These are phyloP conservation scores for Mesembryanthemum crystallinum DNA, from an alignment of 148 eudicot species.

Conservation along the genomic window DNA sequence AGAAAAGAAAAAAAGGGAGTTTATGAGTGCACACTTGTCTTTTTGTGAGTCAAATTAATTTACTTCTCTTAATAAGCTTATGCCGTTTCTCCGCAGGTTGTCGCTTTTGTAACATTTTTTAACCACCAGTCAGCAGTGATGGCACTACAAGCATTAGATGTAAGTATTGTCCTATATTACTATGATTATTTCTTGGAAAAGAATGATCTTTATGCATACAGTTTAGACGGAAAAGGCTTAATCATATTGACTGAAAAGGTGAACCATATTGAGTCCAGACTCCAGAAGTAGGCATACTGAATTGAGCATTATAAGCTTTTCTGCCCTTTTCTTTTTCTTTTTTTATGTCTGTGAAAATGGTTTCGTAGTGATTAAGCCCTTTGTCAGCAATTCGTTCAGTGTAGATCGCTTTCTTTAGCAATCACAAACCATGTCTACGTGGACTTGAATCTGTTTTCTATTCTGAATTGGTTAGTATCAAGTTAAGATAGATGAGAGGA, in stretches of 20 bases:
- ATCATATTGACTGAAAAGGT: too few relatives aligned
- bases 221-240: too few relatives aligned
- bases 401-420: background rate
- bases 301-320: background rate
- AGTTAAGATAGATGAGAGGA: background rate
- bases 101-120: constrained; percentile 88
- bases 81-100: constrained; percentile 55
- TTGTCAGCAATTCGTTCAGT: background rate
- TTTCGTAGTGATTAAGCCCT: background rate
- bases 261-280: too few relatives aligned
- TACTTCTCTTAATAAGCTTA: background rate
- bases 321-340: too few relatives aligned
- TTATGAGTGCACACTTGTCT: background rate
- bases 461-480: too few relatives aligned
- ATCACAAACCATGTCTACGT: background rate
- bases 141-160: constrained; percentile 69
- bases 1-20: background rate
- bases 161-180: constrained; percentile 23
- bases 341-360: background rate
- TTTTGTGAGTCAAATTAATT: background rate
- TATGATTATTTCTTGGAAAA: background rate
- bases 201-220: background rate
- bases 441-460: too few relatives aligned
- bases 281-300: background rate
- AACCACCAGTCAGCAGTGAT: constrained; percentile 81